Base-by-base conservation (phyloP, 2,329 filamentous ascomycete species). In the Bertia moriformis region DNA sequence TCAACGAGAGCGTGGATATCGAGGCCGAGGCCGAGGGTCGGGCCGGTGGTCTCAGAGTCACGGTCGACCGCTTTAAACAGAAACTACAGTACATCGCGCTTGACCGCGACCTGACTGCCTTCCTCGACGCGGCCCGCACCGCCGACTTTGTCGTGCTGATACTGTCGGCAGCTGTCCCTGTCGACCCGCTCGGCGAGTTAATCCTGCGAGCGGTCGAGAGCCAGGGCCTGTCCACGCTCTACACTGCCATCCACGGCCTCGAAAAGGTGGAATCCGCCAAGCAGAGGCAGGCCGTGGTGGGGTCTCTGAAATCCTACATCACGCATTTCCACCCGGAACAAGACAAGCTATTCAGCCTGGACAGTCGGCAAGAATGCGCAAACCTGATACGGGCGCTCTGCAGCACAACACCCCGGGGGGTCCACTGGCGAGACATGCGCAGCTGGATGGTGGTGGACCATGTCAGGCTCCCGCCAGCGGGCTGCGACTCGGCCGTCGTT, bases 371-470 rank as follows among this genome's bases (percentile, higher is more conserved):
- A 54, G 91, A 98, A 55, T 89, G 84, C 55, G 75, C 85, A 39
- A 96, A 95, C 54, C 66, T 93, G 29, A 83, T 96, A 59, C 74
- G 91, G 39, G 89, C 87, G 19, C 64, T 98, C 14, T 98, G 91
- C 66, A 94, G 78, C 46, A 86, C 83, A 27, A 87, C 82, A 33
- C 89, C 91, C 10, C 96, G 93, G 62, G 91, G 91, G 1, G 74
- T 98, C n/a, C 68, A 80, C 45, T 98, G 91, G 91, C 75, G 91
- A 49, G 91, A 98, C 39, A 86, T 94, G 46, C 73, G 91, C 48
- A 93, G 86, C 50, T 98, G 91, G 84, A 85, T 98, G 80, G 63
- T 94, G 41, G 75, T 89, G 3, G 91, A 98, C 46, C 72, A 88
- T 19, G 66, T 94, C 39, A 62, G 73, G 48, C 93, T 86, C 69